Percentiles rank a stretch among this genome's conserved stretches.
Evolutionary conservation across 2,329 filamentous ascomycete species (phyloP).

Genomic region (Cladosporium sp.): DNA sequence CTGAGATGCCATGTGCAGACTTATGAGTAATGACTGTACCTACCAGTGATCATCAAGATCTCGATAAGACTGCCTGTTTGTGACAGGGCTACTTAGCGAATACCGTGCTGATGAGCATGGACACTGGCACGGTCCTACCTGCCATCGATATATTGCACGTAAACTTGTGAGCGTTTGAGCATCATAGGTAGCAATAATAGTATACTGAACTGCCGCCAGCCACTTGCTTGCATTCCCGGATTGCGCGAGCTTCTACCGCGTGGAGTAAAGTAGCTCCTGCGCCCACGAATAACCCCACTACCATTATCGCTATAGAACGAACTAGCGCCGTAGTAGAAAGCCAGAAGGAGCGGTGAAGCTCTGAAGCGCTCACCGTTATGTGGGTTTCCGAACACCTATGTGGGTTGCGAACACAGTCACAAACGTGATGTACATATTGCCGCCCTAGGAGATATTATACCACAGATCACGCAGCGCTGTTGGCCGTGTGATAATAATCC

Average conservation of each 20-base stretch:
- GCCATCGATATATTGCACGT: background rate
- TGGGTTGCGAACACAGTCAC: background rate
- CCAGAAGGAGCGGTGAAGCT: constrained; percentile 13
- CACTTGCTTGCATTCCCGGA: constrained; percentile 1
- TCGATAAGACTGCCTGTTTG: too few species aligned
- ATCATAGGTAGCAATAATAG: background rate
- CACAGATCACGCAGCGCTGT: background rate
- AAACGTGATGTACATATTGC: background rate
- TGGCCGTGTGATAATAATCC: background rate
- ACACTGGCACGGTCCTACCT: too few species aligned
- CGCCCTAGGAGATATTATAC: background rate
- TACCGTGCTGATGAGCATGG: too few species aligned
- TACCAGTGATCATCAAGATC: too few species aligned
- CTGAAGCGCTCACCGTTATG: constrained; percentile 8
- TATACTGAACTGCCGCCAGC: constrained; percentile 1
- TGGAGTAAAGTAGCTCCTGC: constrained; percentile 8
- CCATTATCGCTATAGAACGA: constrained; percentile 5
- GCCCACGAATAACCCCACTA: constrained; percentile 11
- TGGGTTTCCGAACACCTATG: background rate
- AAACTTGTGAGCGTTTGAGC: background rate
- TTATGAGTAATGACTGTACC: too few species aligned
- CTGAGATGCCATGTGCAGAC: too few species aligned
- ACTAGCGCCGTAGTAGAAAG: constrained; percentile 11
- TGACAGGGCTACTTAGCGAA: too few species aligned
- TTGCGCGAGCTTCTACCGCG: constrained; percentile 10